Percentiles rank a stretch among this genome's conserved stretches.
These are phyloP conservation scores for Pseudogymnoascus destructans DNA, from an alignment of 2,329 filamentous ascomycete species.

Conservation along the genomic window DNA sequence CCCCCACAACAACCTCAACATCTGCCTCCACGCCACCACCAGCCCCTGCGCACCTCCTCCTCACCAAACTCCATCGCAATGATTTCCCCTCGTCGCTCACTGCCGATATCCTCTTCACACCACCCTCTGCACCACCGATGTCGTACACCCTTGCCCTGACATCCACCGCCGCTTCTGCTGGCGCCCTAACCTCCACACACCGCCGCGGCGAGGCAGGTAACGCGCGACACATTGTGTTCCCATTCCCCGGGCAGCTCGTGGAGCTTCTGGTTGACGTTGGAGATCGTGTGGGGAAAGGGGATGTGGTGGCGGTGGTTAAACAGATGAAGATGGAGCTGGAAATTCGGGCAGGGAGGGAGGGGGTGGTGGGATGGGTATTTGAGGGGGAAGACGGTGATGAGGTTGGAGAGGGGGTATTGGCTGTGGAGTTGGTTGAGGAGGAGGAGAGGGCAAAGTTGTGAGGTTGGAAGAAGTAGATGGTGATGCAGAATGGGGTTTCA, in stretches of 20 bases:
- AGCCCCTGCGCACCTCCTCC: constrained; percentile 36
- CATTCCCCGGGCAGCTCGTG: constrained; percentile 45
- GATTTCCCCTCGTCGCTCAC: constrained; percentile 44
- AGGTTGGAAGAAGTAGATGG: neutral
- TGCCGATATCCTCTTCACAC: constrained; percentile 35
- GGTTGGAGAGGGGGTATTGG: constrained; percentile 20
- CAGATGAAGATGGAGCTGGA: constrained; percentile 63
- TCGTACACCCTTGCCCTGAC: constrained; percentile 31
- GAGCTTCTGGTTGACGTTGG: constrained; percentile 44
- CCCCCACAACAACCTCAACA: constrained; percentile 22
- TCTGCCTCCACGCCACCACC: constrained; percentile 15
- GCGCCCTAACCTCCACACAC: constrained; percentile 35
- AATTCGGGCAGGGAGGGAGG: constrained; percentile 30
- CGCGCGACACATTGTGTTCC: constrained; percentile 39
- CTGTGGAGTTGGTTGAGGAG: constrained; percentile 9
- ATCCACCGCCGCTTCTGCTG: constrained; percentile 33
- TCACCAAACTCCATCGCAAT: constrained; percentile 42
- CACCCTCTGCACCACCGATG: constrained; percentile 35
- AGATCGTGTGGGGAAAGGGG: constrained; percentile 35
- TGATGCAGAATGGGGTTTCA: neutral
- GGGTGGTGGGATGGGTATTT: constrained; percentile 20
- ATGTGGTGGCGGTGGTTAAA: constrained; percentile 44
- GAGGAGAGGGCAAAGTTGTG: neutral
- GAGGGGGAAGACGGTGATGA: constrained; percentile 22
- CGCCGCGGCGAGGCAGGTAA: constrained; percentile 37